A percentile compares a stretch with the other conserved stretches of the same genome.
These are phyloP conservation scores for Selaginella tamariscina DNA, from an alignment of 75 land plant genomes.

Conservation along the genomic window DNA sequence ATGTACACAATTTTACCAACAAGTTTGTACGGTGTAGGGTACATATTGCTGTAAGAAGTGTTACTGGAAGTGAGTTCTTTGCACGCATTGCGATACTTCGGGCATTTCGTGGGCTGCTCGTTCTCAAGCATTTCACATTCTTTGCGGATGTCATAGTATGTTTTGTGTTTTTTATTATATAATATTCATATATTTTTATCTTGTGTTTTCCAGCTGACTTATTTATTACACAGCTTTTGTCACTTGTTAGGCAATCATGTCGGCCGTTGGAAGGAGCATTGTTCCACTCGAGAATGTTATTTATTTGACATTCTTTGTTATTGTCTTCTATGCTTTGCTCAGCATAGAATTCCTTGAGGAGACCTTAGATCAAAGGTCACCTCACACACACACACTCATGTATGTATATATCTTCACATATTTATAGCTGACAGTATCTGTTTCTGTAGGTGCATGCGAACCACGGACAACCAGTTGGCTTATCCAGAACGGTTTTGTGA, in stretches of 20 bases:
- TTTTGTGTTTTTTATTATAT: background rate
- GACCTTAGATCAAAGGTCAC: conserved; percentile 15
- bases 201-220: too few species aligned
- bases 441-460: conserved; percentile 16
- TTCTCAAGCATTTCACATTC: background rate
- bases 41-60: conserved; percentile 11
- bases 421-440: background rate
- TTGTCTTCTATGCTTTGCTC: conserved; percentile 24
- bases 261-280: conserved; percentile 19
- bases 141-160: conserved; percentile 13
- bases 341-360: conserved; percentile 26
- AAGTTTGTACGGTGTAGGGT: background rate
- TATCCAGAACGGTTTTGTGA: conserved; percentile 15
- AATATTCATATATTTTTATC: too few species aligned
- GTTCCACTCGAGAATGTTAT: conserved; percentile 24
- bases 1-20: background rate
- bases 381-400: too few species aligned
- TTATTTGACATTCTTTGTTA: conserved; percentile 14
- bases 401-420: background rate
- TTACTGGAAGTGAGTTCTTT: background rate
- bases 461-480: background rate
- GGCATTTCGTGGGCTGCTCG: conserved; percentile 6
- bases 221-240: background rate
- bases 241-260: conserved; percentile 26
- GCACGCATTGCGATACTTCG: conserved; percentile 8